Conservation (phyloP, 2,329 filamentous ascomycete species). For the Claviceps capensis region DNA sequence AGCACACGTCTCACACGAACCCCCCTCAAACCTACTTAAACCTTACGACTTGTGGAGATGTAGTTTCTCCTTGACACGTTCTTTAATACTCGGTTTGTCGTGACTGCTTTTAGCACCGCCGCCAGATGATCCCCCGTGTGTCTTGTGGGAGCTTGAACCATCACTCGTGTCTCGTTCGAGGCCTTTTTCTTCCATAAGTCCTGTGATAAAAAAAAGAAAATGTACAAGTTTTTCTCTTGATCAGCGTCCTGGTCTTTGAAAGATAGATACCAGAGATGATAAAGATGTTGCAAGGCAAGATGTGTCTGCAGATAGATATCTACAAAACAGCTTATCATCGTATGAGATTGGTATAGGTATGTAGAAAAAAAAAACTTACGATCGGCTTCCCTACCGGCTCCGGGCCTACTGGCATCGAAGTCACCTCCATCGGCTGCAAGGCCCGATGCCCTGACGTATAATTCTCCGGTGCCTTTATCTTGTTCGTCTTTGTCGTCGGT, state of each 20-base stretch:
- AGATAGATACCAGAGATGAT: no score
- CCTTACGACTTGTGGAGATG: constrained; percentile 27
- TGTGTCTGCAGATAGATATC: no score
- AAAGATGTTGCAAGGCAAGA: no score
- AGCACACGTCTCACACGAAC: no score
- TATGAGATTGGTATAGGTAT: neutral
- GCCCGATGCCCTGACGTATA: constrained; percentile 44
- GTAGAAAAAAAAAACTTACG: constrained; percentile 31
- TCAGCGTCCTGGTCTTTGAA: no score
- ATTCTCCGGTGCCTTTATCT: constrained; percentile 36
- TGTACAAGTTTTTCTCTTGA: no score
- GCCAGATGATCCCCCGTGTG: constrained; percentile 4
- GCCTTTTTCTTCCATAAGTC: constrained; percentile 22
- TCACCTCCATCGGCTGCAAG: constrained; percentile 51
- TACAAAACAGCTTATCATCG: no score
- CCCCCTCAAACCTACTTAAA: neutral
- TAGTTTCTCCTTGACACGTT: constrained; percentile 58
- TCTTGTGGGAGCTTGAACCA: constrained; percentile 4
- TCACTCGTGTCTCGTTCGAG: constrained; percentile 10
- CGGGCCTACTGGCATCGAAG: constrained; percentile 50
- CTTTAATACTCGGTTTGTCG: constrained; percentile 39
- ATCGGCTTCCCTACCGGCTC: constrained; percentile 53
- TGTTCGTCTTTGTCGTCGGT: constrained; percentile 10
- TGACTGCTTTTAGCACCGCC: constrained; percentile 12
- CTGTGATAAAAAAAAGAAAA: constrained; percentile 7